Percentiles rank a stretch among this genome's conserved stretches.
These are phyloP conservation scores for Scytalidium lignicola DNA, from an alignment of 2,329 filamentous ascomycete species.

Conservation along the genomic window DNA sequence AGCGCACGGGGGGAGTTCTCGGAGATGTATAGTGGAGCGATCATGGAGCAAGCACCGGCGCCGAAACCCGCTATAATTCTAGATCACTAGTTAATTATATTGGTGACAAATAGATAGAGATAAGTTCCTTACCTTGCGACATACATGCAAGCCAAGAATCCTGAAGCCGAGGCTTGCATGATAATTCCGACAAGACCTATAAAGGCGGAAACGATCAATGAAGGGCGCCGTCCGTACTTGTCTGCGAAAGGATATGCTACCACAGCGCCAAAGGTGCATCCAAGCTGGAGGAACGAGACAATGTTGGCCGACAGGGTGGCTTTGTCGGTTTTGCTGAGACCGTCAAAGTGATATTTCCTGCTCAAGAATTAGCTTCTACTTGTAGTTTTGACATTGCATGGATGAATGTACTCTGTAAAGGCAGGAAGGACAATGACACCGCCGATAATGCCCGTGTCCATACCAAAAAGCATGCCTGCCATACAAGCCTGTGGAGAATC, in stretches of 20 bases:
- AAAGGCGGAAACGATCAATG: constrained; percentile 38
- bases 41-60: constrained; percentile 52
- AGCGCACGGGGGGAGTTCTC: constrained; percentile 36
- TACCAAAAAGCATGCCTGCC: constrained; percentile 16
- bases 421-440: constrained; percentile 20
- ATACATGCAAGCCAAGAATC: background rate
- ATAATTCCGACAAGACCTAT: constrained; percentile 35
- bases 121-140: no score
- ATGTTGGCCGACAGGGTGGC: constrained; percentile 25
- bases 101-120: background rate
- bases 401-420: constrained; percentile 4
- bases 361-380: no score
- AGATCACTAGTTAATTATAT: constrained; percentile 18
- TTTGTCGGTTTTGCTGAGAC: no score
- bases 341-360: no score
- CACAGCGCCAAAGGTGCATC: constrained; percentile 47
- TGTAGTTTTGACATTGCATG: no score
- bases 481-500: constrained; percentile 4
- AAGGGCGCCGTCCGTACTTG: constrained; percentile 35
- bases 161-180: constrained; percentile 38
- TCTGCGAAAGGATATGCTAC: constrained; percentile 42
- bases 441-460: constrained; percentile 21
- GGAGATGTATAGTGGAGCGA: constrained; percentile 35
- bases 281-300: constrained; percentile 44
- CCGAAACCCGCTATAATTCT: constrained; percentile 62